Evolutionary conservation across 2,329 filamentous ascomycete genomes (phyloP), one percentile per base, ranked within the genome.

Genomic region (Aureobasidium sp.): DNA sequence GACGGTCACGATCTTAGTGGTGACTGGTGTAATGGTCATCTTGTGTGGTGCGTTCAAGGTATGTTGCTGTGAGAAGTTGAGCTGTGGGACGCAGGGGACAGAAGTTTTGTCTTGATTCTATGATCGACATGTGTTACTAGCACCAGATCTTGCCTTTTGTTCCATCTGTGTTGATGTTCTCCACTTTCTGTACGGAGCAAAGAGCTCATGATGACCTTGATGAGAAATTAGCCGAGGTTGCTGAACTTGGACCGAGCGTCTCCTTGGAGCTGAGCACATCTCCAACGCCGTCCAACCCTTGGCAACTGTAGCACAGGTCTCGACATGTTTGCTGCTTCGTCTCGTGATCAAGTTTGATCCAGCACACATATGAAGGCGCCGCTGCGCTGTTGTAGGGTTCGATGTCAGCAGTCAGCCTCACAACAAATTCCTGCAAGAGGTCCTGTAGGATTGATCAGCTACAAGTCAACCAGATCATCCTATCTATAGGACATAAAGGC

Each of bases 1-100:
- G 45, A 82, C 78, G 4, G 70, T 68, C 49, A 81, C 68, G 5
- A 72, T 75, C 63, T 74, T 72, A 29, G 69, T 73, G 5, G 37
- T 36, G 10, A 60, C 45, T 39, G 58, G 34, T 16, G 55, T 64
- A 48, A 63, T 62, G 30, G 61, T 58, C 63, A 64, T 64, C 11
- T 48, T 64, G 45, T 21, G 7, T 21, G 13, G 25, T 37, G 14
- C 13, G 5, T 29, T 13, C 3, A 14, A 37, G n/a, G 45, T 14
- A 16, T 48, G 27, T 30, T 48, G 27, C 4, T 16, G 14, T n/a
- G 1, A 30, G 21, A 11, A 25, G 21, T 11, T n/a, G 16, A 34
- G 9, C 10, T 54, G 13, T 41, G 6, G 14, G 10, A 14, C 9
- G 5, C 27, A 41, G 8, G 11, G 21, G 27, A 29, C 13, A 8